Conservation (phyloP, 2,329 filamentous ascomycete species). For the Colletotrichum truncatum region DNA sequence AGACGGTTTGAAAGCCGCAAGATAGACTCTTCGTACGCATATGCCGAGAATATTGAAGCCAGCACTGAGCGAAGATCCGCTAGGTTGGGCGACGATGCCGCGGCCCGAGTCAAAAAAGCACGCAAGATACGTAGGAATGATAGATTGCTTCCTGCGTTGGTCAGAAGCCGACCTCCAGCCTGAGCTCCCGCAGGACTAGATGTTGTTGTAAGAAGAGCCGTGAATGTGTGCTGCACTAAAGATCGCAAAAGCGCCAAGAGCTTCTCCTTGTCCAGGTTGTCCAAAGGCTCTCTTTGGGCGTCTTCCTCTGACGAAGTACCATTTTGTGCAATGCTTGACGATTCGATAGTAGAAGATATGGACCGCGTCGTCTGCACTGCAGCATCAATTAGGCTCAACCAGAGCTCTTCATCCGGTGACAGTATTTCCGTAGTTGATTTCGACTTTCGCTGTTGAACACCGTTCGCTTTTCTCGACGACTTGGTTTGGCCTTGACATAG, state of each 20-base stretch:
- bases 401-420: constrained; percentile 63
- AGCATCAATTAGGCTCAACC: constrained; percentile 69
- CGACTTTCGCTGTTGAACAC: constrained; percentile 59
- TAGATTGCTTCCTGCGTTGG: constrained; percentile 62
- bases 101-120: constrained; percentile 86
- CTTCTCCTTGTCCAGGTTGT: constrained; percentile 63
- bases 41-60: constrained; percentile 90
- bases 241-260: constrained; percentile 75
- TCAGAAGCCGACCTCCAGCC: constrained; percentile 43
- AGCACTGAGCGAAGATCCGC: constrained; percentile 88
- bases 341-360: constrained; percentile 64
- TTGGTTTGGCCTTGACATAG: constrained; percentile 88
- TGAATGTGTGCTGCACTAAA: constrained; percentile 91
- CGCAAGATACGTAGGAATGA: constrained; percentile 91
- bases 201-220: constrained; percentile 81
- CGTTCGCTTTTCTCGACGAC: constrained; percentile 55
- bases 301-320: constrained; percentile 33
- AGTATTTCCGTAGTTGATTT: constrained; percentile 56
- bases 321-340: constrained; percentile 28
- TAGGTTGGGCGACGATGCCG: constrained; percentile 83
- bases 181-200: constrained; percentile 57
- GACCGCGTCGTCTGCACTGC: constrained; percentile 72
- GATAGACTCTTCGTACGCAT: constrained; percentile 93
- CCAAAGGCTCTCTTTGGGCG: constrained; percentile 32
- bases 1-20: constrained; percentile 86